These are phyloP conservation scores for Phaeosphaeriaceae sp. DNA, from an alignment of 2,329 filamentous ascomycete species.

Conservation along the genomic window DNA sequence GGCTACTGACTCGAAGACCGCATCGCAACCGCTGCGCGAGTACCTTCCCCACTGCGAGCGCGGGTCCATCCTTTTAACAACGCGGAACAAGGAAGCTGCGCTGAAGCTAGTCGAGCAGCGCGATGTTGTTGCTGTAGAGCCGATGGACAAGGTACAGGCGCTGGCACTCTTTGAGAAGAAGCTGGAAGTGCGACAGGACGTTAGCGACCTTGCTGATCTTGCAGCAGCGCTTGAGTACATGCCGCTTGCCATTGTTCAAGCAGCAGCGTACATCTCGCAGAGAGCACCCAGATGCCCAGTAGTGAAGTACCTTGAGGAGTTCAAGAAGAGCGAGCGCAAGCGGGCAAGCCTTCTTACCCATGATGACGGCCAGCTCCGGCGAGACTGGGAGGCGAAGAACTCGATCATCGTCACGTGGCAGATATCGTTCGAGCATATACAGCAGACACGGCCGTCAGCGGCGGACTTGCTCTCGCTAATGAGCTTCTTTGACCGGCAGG, in stretches of 20 bases:
- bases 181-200: conserved; percentile 1
- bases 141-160: conserved; percentile 28
- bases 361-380: not conserved
- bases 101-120: conserved; percentile 37
- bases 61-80: conserved; percentile 24
- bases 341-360: conserved; percentile 6
- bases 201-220: conserved; percentile 9
- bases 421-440: conserved; percentile 42
- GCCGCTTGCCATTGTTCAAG: not conserved
- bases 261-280: conserved; percentile 31
- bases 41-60: conserved; percentile 35
- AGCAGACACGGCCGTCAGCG: conserved; percentile 32
- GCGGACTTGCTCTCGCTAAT: conserved; percentile 54
- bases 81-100: not conserved
- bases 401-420: conserved; percentile 48
- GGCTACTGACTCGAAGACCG: too few relatives aligned
- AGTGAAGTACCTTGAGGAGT: not conserved
- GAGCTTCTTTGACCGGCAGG: conserved; percentile 55
- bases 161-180: conserved; percentile 30
- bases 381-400: conserved; percentile 32
- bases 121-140: conserved; percentile 22
- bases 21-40: not conserved
- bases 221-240: conserved; percentile 23
- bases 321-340: conserved; percentile 43
- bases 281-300: conserved; percentile 13